phyloP scores from a whole-genome alignment of 2,329 filamentous ascomycete genomes.

The Alternaria gaisen region DNA sequence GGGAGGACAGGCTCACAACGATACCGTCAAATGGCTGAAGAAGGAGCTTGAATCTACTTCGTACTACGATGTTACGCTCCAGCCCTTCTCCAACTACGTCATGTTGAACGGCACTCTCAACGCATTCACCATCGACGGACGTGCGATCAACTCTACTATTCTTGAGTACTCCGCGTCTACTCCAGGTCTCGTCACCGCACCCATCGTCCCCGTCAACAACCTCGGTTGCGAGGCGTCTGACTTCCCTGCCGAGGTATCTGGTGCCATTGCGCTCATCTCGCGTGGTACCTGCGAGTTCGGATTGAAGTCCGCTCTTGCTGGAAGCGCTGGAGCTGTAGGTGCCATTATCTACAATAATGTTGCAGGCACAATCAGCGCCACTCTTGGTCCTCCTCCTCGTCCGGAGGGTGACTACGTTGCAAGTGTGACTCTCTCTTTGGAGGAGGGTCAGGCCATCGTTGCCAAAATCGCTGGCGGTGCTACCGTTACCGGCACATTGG shows the following conservation, averaged over 20 bases:
- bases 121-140: slow-evolving; percentile 31
- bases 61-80: slow-evolving; percentile 50
- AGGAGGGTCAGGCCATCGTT: slow-evolving; percentile 65
- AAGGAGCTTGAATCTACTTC: slow-evolving; percentile 38
- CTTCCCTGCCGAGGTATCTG: slow-evolving; percentile 66
- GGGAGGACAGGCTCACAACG: slow-evolving; percentile 50
- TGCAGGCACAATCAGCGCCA: slow-evolving; percentile 65
- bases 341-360: slow-evolving; percentile 80
- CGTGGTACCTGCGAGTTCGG: slow-evolving; percentile 78
- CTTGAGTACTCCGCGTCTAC: slow-evolving; percentile 37
- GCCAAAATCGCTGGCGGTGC: slow-evolving; percentile 59
- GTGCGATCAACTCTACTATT: slow-evolving; percentile 17
- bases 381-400: slow-evolving; percentile 69
- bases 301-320: slow-evolving; percentile 73
- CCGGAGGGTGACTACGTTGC: slow-evolving; percentile 66
- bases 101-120: slow-evolving; percentile 34
- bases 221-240: slow-evolving; percentile 58
- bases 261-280: slow-evolving; percentile 74
- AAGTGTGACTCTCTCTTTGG: slow-evolving; percentile 70
- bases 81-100: slow-evolving; percentile 37
- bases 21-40: slow-evolving; percentile 52
- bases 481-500: slow-evolving; percentile 49
- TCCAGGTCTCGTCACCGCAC: slow-evolving; percentile 34
- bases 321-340: slow-evolving; percentile 73
- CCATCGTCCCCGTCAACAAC: slow-evolving; percentile 40